Conservation (phyloP, 495 filamentous ascomycete species). For the Daldinia bambusicola region DNA sequence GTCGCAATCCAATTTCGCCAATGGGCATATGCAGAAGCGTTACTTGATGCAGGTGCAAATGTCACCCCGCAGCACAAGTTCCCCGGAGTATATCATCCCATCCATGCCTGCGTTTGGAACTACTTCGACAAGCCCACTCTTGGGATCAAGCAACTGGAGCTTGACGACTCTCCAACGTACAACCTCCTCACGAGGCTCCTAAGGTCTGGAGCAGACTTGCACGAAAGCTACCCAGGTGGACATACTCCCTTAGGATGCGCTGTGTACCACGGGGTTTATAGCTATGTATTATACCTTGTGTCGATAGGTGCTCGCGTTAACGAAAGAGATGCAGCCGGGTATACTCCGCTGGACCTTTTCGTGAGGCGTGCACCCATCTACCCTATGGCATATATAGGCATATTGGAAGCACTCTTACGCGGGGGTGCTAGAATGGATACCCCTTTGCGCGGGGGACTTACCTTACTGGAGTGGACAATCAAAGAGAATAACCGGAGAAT, state of each 20-base stretch:
- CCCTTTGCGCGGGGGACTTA: not conserved
- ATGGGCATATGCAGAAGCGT: not conserved
- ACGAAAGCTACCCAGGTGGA: not conserved
- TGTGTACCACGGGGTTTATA: not conserved
- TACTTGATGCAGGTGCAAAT: conserved; percentile 23
- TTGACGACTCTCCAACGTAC: no score
- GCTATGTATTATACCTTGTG: not conserved
- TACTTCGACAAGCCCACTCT: no score
- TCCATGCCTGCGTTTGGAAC: not conserved
- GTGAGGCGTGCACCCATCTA: not conserved
- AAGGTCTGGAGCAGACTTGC: conserved; percentile 8
- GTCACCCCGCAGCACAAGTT: not conserved
- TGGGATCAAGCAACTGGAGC: no score
- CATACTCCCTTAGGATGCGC: not conserved
- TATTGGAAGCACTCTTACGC: not conserved
- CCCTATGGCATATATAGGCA: not conserved
- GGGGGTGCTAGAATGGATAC: not conserved
- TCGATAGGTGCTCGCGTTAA: not conserved
- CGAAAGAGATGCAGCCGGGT: not conserved
- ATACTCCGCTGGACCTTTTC: not conserved
- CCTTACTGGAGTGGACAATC: not conserved
- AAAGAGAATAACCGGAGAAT: not conserved
- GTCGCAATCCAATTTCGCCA: not conserved
- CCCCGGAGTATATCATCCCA: not conserved
- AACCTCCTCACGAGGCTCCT: conserved; percentile 6